A percentile compares a stretch with the other conserved stretches of the same genome.
phyloP scores from a whole-genome alignment of 208 protist genomes.

The Leishmania tarentolae region DNA sequence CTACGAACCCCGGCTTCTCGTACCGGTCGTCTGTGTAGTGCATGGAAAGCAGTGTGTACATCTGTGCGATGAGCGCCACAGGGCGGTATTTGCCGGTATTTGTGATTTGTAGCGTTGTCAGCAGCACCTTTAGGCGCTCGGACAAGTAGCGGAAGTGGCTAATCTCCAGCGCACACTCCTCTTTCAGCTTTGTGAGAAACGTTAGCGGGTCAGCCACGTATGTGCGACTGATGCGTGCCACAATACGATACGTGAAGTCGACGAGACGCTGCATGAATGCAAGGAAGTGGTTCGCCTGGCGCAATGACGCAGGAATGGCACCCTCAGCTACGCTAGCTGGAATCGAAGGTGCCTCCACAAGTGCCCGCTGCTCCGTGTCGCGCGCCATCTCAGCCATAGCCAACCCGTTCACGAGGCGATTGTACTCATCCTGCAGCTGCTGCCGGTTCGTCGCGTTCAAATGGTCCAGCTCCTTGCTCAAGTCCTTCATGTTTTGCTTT shows the following conservation, averaged over 20 bases:
- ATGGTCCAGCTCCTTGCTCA: conserved; percentile 70
- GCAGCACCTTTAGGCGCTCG: conserved; percentile 93
- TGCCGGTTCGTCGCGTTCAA: conserved; percentile 89
- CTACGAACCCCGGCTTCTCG: conserved; percentile 89
- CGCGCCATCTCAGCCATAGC: conserved; percentile 78
- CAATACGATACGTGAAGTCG: conserved; percentile 93
- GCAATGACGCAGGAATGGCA: conserved; percentile 96
- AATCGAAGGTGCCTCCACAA: conserved; percentile 51
- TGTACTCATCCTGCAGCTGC: conserved; percentile 94
- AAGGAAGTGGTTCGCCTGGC: conserved; percentile 96
- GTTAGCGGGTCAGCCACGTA: conserved; percentile 89
- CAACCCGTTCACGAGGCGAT: conserved; percentile 91
- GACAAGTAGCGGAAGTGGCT: conserved; percentile 86
- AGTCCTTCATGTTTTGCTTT: conserved; percentile 83
- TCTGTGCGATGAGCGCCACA: conserved; percentile 93
- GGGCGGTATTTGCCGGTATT: conserved; percentile 93
- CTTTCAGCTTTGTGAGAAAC: conserved; percentile 88
- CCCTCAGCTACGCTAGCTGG: conserved; percentile 88
- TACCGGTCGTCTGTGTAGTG: conserved; percentile 92
- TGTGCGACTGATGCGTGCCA: conserved; percentile 82
- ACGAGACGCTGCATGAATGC: conserved; percentile 93
- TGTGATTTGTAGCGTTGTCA: conserved; percentile 96
- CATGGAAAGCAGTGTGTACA: conserved; percentile 95
- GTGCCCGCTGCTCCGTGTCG: conserved; percentile 29
- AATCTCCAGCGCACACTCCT: conserved; percentile 87